Evolutionary conservation across 768 basidiomycete genomes (phyloP), one percentile per base, ranked within the genome.

Genomic region (Mycena galericulata): DNA sequence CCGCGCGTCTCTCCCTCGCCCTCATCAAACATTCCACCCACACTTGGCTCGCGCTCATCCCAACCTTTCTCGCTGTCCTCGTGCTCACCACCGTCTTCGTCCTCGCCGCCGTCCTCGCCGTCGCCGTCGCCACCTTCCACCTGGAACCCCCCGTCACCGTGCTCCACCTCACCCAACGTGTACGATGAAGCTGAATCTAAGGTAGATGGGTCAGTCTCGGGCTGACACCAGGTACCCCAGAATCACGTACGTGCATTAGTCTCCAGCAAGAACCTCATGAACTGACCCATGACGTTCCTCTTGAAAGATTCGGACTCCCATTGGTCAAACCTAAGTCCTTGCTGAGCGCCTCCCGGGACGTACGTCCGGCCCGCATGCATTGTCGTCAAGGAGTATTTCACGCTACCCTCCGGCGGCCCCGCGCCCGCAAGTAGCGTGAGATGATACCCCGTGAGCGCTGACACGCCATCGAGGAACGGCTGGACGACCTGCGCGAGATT

Each of bases 401-500:
- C 22, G 5, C 34, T 38, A 2, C 30, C 63, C 11, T 38, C 47
- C 12, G 27, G 27, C 1, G 43, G 34, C 2, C 46, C 55, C n/a
- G 11, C 55, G 3, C 63, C 63, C 2, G 55, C 55, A 0, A 65
- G 38, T 3, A 65, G 7, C 1, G 63, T 65, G 46, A 65, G 27
- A 32, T 65, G 55, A 2, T 14, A 43, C 2, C 63, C 63, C 12
- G 55, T 65, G 20, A 65, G 12, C 36, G 57, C 57, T 7, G 55
- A 32, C 1, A 65, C 10, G 6, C 62, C 41, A n/a, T 63, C 43
- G 15, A 63, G 41, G 32, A 63, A 63, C 6, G 29, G 41, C 30
- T n/a, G 63, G 11, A 29, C 63, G 4, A 65, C 46, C 29, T 40
- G 34, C 15, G 63, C 63, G 22, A 65, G 15, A 14, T 54, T 62